These are phyloP conservation scores for Hortiboletus flavorubellus DNA, from an alignment of 768 basidiomycete species.

Conservation along the genomic window DNA sequence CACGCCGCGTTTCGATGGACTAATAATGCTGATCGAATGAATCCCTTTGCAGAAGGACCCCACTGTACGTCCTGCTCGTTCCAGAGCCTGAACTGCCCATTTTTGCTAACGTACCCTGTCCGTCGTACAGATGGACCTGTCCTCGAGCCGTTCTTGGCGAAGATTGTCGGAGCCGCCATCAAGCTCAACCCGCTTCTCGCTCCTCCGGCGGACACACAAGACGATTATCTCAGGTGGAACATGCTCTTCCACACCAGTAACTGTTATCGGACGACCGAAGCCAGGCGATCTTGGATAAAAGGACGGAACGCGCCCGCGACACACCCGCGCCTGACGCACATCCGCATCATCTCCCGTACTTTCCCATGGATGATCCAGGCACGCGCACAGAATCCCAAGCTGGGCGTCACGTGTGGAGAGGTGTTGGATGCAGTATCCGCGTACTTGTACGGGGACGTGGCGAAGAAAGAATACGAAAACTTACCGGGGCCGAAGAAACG, in stretches of 20 bases:
- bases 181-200: constrained; percentile 61
- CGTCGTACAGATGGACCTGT: constrained; percentile 61
- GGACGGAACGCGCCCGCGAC: constrained; percentile 67
- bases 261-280: constrained; percentile 62
- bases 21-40: constrained; percentile 31
- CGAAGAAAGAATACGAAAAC: constrained; percentile 49
- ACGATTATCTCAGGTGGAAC: constrained; percentile 66
- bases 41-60: constrained; percentile 39
- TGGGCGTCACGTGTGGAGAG: constrained; percentile 67
- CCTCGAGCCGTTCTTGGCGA: constrained; percentile 55
- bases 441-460: constrained; percentile 49
- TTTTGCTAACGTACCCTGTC: constrained; percentile 12
- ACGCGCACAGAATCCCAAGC: constrained; percentile 38
- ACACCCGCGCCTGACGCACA: constrained; percentile 51
- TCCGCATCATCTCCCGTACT: constrained; percentile 50
- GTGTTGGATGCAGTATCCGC: constrained; percentile 53
- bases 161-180: constrained; percentile 45
- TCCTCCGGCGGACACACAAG: constrained; percentile 41
- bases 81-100: no score
- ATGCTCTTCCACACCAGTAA: constrained; percentile 64
- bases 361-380: constrained; percentile 58
- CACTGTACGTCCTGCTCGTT: constrained; percentile 35
- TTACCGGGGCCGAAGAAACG: constrained; percentile 37
- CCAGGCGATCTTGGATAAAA: constrained; percentile 58
- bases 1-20: constrained; percentile 30